Conservation (phyloP, 2,329 filamentous ascomycete species). For the Penicillium glabrum region DNA sequence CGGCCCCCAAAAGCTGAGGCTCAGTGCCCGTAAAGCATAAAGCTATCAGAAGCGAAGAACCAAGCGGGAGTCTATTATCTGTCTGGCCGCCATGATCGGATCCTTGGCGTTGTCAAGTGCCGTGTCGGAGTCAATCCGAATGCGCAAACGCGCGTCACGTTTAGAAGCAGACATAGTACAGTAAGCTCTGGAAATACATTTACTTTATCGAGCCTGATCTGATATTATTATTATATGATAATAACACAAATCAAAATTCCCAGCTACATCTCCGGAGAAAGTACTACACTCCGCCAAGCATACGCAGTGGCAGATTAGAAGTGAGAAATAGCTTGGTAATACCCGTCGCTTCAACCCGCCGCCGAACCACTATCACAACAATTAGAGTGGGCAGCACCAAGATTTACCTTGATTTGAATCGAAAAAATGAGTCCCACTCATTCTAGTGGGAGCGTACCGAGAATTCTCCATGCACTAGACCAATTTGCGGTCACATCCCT, state of each 20-base stretch:
- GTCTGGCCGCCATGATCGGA: not conserved
- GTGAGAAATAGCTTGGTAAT: not conserved
- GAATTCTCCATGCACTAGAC: conserved; percentile 6
- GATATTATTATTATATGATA: not conserved
- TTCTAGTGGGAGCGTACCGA: not conserved
- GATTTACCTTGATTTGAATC: conserved; percentile 6
- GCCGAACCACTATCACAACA: not conserved
- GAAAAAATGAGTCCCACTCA: conserved; percentile 3
- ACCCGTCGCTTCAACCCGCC: conserved; percentile 15
- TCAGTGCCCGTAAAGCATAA: not conserved
- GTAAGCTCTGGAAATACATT: not conserved
- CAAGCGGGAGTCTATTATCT: not conserved
- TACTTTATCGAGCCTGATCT: not conserved
- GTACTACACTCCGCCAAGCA: not conserved
- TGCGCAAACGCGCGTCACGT: not conserved
- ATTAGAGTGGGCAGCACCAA: not conserved
- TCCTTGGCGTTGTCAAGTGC: not conserved
- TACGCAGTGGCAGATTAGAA: not conserved
- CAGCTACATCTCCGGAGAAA: not conserved
- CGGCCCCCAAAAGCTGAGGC: conserved; percentile 10
- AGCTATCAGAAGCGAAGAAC: not conserved
- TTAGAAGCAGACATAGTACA: not conserved
- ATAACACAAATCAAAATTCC: not conserved
- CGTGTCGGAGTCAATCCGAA: not conserved
- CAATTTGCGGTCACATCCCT: conserved; percentile 21